Percentiles rank a stretch among this genome's conserved stretches.
Conservation (phyloP, 768 basidiomycete species). For the Lactarius deliciosus region DNA sequence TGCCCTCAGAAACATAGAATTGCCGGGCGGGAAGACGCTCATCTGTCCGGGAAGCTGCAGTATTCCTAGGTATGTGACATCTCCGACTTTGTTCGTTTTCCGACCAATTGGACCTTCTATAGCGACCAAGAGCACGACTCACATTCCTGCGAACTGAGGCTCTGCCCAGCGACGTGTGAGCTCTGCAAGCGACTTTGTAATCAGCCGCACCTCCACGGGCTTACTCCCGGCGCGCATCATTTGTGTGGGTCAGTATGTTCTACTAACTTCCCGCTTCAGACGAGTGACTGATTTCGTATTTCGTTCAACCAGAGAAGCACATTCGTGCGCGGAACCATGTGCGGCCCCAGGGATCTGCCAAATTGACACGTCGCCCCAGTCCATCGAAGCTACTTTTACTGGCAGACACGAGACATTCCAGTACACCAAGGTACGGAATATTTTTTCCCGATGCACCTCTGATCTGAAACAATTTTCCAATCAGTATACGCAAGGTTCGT, state of each 20-base stretch:
- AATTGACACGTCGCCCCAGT: conserved; percentile 57
- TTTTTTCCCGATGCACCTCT: not conserved
- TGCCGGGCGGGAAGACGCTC: conserved; percentile 14
- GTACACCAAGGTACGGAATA: conserved; percentile 53
- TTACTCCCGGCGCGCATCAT: conserved; percentile 43
- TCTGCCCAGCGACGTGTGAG: conserved; percentile 54
- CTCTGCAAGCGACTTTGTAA: conserved; percentile 56
- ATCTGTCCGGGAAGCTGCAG: conserved; percentile 22
- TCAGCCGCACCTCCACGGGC: conserved; percentile 50
- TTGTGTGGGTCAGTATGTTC: conserved; percentile 52
- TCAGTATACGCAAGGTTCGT: conserved; percentile 54
- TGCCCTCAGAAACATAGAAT: conserved; percentile 8
- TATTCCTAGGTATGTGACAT: conserved; percentile 11
- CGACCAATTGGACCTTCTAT: not conserved
- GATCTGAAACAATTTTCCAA: not conserved
- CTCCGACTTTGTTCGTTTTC: not conserved
- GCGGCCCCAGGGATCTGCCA: conserved; percentile 50
- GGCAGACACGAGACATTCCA: conserved; percentile 59
- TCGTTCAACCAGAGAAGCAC: conserved; percentile 44
- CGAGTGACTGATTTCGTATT: not conserved
- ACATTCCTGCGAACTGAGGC: conserved; percentile 51
- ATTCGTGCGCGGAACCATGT: conserved; percentile 47
- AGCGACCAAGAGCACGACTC: conserved; percentile 47
- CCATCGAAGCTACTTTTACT: conserved; percentile 59
- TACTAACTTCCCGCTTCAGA: not conserved